Percentiles rank a stretch among this genome's conserved stretches.
phyloP scores from a whole-genome alignment of 179 eudicot genomes.

The Nepenthes alata region DNA sequence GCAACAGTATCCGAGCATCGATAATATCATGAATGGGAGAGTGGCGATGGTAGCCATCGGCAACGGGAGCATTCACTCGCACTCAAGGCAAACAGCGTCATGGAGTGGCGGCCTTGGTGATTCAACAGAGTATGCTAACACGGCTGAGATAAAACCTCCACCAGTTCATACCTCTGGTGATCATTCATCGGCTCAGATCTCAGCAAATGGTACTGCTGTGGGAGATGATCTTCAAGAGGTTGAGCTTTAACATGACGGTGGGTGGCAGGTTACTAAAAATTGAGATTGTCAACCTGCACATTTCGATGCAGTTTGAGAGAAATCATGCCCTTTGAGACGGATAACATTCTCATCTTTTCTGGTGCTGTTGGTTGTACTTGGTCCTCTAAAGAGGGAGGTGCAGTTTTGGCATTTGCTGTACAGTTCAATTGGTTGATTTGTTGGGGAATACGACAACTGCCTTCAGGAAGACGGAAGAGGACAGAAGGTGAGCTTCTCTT shows the following conservation, averaged over 20 bases:
- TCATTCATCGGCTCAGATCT: conserved; percentile 12
- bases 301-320: neutral
- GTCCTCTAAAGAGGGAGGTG: neutral
- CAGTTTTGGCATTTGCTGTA: conserved; percentile 4
- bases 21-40: conserved; percentile 24
- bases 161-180: conserved; percentile 21
- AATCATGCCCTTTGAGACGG: neutral
- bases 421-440: conserved; percentile 11
- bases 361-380: neutral
- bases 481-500: conserved; percentile 8
- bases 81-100: conserved; percentile 59
- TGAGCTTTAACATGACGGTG: conserved; percentile 27
- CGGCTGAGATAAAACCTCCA: conserved; percentile 22
- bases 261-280: neutral
- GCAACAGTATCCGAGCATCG: conserved; percentile 53
- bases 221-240: conserved; percentile 61
- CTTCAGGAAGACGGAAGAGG: neutral
- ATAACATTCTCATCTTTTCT: neutral
- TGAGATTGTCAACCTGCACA: neutral
- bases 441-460: neutral
- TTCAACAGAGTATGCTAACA: conserved; percentile 13
- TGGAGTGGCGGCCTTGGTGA: conserved; percentile 56
- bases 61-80: conserved; percentile 16
- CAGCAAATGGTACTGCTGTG: conserved; percentile 17
- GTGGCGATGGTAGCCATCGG: conserved; percentile 7